A percentile compares a stretch with the other conserved stretches of the same genome.
These are phyloP conservation scores for Neofusicoccum umdonicola DNA, from an alignment of 2,329 filamentous ascomycete genomes.

Conservation along the genomic window DNA sequence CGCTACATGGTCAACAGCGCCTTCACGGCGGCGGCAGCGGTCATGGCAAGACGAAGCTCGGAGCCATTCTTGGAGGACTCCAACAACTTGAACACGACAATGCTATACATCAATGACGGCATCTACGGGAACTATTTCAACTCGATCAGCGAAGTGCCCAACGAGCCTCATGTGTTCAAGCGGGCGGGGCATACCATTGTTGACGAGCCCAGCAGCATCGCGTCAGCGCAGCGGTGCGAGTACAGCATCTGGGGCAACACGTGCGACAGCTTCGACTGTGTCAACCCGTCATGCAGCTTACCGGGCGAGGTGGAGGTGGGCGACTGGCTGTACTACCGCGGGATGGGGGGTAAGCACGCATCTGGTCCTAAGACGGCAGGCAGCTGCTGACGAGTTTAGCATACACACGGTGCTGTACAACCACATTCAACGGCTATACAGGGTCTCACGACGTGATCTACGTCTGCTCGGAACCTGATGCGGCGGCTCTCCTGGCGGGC, in stretches of 20 bases:
- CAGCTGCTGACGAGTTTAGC: constrained; percentile 42
- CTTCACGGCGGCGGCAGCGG: constrained; percentile 85
- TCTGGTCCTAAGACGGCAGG: neutral
- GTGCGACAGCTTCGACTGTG: constrained; percentile 91
- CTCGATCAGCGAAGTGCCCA: constrained; percentile 94
- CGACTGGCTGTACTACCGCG: constrained; percentile 93
- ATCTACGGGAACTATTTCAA: constrained; percentile 94
- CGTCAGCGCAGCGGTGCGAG: neutral
- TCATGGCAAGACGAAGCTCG: constrained; percentile 86
- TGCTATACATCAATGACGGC: constrained; percentile 92
- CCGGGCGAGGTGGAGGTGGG: constrained; percentile 74
- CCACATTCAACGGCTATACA: constrained; percentile 89
- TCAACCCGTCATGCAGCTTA: constrained; percentile 73
- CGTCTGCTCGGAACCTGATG: constrained; percentile 83
- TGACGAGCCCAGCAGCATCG: constrained; percentile 48
- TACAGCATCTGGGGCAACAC: constrained; percentile 96
- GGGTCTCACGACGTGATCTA: constrained; percentile 87
- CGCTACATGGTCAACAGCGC: constrained; percentile 87
- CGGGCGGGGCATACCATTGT: constrained; percentile 55
- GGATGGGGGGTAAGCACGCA: constrained; percentile 64
- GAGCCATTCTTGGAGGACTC: constrained; percentile 60
- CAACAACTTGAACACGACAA: constrained; percentile 65
- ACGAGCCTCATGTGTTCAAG: constrained; percentile 72
- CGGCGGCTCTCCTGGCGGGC: constrained; percentile 62
- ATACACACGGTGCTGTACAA: constrained; percentile 92